Evolutionary conservation across 441 rosid genomes (phyloP), one percentile per base, ranked within the genome.

Genomic region (Populus hybrid): DNA sequence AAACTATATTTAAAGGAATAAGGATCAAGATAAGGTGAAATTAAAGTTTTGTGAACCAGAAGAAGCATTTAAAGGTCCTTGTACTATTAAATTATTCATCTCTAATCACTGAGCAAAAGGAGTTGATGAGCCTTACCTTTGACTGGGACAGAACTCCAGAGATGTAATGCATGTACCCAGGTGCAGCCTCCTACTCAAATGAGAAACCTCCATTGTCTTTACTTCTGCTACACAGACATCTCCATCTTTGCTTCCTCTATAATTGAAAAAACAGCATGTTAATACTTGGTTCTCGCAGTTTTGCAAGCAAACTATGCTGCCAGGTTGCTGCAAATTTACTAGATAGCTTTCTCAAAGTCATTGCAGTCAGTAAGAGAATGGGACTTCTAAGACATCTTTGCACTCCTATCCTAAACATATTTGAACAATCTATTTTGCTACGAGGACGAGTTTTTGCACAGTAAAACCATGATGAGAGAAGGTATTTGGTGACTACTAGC

Each of bases 161-260:
- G 90, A 84, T 53, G 89, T 85, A 79, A 96, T 90, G 75, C 85
- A 71, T 38, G 93, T 87, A 57, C 98, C 98, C 75, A 84, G 89
- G 79, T 94, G 99, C 71, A 92, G 88, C 90, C 97, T 92, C 89
- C 86, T 93, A 82, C 97, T 96, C 89, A 89, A 88, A 81, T 94
- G 99, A 81, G 86, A 85, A 57, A 94, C 83, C 81, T 91, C 97
- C 99, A 95, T 95, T 78, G 93, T 96, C 86, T 90, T 93, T 32
- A 94, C 88, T 80, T 96, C 92, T 65, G 89, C 97, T 26, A 93
- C 90, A 71, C 94, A 89, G 23, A 93, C 80, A 78, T 94, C 97
- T 73, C 99, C 98, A 76, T 94, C 98, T 82, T 89, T 92, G 85
- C 98, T 95, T 82, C 94, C 99, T 82, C 99, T 94, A 71, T 24